Base-by-base conservation (phyloP, 306 rosid genomes). In the Casuarina equisetifolia region DNA sequence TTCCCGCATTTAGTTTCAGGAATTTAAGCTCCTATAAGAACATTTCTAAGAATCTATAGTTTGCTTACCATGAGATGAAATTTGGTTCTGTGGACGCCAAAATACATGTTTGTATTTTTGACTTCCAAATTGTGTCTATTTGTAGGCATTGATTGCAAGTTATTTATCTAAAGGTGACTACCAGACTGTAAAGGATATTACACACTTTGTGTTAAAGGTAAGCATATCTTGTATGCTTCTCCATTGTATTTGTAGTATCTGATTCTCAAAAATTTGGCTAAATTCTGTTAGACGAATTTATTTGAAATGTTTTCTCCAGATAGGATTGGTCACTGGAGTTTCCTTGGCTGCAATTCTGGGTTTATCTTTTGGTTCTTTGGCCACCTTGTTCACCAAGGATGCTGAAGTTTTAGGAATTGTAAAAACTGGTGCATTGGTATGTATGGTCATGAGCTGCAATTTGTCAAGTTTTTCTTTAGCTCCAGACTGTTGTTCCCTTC, bases 91-190 rank as follows among this genome's bases (percentile, higher is more conserved):
- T 17, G 57, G 69, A 64, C 63, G 50, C 20, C 45, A 55, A 53
- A 9, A 63, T 10, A 66, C 45, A 39, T 74, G 53, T 36, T 70
- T 1, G 16, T 4, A 44, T 45, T 32, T 45, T 53, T 39, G 36
- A 51, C 87, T 87, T 84, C 10, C 10, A 49, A 76, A 67, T 50
- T 32, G 73, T 51, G 19, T 77, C 45, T 73, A 8, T 86, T 74
- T 81, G 70, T 86, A 95, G 99, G 97, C 99, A 68, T 74, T 92
- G 80, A 79, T 90, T 76, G 99, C 99, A 66, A 92, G 97, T 85
- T 91, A 87, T 84, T 39, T 86, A 63, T 95, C 99, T 42, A 88
- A 91, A 89, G 88, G 86, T 52, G 96, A 95, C 77, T 88, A 95
- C 87, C 82, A 82, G 81, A 74, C 42, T 75, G 97, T 91, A 69